Evolutionary conservation across 306 rosid genomes (phyloP), one percentile per base, ranked within the genome.

Genomic region (Prunus padus): DNA sequence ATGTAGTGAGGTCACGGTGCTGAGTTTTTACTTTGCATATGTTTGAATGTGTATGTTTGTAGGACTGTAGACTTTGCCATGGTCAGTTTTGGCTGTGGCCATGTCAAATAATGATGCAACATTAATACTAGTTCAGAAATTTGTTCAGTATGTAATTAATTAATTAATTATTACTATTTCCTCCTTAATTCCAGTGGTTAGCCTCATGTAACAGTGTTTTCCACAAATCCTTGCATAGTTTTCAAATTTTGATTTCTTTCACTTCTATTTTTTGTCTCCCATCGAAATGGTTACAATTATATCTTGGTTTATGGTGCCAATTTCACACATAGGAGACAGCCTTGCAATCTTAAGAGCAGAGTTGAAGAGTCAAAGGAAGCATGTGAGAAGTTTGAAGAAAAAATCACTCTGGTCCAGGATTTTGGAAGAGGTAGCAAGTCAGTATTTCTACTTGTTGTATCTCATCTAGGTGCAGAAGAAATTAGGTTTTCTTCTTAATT

Each of bases 341-440:
- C 89, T 96, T 80, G 96, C 99, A 67, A 91, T 96, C 79, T 85
- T 96, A 84, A 89, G 89, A 85, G 87, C 92, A 2, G 99, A 96
- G 84, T 81, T 96, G 83, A 96, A 92, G 87, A 92, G 91, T 89
- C 99, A 92, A 87, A 87, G 80, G 89, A 96, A 96, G 92, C 97
- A 90, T 81, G 99, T 96, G 55, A 87, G 89, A 79, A 86, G 79
- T 84, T 86, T 96, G 89, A 90, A 90, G 96, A 96, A 96, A 86
- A 96, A 91, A 76, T 96, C 99, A 65, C 82, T 96, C 23, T 96
- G 99, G 99, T 89, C 98, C 80, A 87, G 75, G 91, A 90, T 92
- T 83, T 82, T 96, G 89, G 99, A 96, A 88, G 97, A 92, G 99
- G 99, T 96, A 78, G 81, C 83, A 81, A 84, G 78, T 70, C 76